These are phyloP conservation scores for Paratinospora sagittata DNA, from an alignment of 164 flowering plant genomes.

Conservation along the genomic window DNA sequence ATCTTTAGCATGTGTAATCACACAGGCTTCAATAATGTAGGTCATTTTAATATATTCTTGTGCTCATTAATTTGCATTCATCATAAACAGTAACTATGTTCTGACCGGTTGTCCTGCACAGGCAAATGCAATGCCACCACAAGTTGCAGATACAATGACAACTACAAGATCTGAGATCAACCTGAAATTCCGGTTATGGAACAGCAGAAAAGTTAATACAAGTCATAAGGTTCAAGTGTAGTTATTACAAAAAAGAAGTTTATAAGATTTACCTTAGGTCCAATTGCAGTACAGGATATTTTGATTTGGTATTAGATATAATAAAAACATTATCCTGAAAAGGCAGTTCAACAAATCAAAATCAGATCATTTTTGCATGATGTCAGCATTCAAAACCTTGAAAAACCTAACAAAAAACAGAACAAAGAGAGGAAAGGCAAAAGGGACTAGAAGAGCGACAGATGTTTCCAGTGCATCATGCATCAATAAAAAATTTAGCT, in stretches of 20 bases:
- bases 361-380: conserved; percentile 2
- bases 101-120: conserved; percentile 97
- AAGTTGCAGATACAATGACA: conserved; percentile 92
- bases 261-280: conserved; percentile 56
- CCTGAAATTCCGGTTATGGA: conserved; percentile 31
- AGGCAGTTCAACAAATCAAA: conserved; percentile 7
- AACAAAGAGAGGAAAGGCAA: neutral
- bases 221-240: neutral
- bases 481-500: neutral
- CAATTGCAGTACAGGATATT: conserved; percentile 78
- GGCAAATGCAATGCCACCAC: conserved; percentile 98
- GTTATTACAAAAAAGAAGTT: neutral
- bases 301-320: conserved; percentile 83
- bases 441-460: neutral
- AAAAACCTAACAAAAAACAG: neutral
- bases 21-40: conserved; percentile 3
- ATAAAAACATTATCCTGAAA: conserved; percentile 92
- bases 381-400: neutral
- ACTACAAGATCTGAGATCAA: conserved; percentile 90
- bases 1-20: conserved; percentile 1
- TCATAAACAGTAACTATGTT: conserved; percentile 14
- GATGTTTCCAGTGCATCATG: no score
- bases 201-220: neutral
- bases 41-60: conserved; percentile 5
- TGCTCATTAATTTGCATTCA: conserved; percentile 11